phyloP scores from a whole-genome alignment of 495 filamentous ascomycete genomes.

The Amorphotheca resinae region DNA sequence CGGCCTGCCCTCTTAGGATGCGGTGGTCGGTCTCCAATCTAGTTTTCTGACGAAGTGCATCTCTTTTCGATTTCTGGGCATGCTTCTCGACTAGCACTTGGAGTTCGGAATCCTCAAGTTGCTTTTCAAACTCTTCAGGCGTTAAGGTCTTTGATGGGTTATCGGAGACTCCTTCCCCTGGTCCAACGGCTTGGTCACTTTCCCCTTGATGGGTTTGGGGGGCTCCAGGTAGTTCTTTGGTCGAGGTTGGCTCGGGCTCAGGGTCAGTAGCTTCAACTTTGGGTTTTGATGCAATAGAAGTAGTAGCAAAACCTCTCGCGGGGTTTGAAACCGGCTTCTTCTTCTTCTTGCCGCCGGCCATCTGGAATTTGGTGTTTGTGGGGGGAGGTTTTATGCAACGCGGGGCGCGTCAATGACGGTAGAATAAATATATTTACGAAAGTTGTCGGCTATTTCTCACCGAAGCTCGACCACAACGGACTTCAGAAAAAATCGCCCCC shows the following conservation, averaged over 20 bases:
- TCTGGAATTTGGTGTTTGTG: conserved; percentile 23
- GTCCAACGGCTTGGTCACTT: not conserved
- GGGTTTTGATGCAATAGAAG: conserved; percentile 71
- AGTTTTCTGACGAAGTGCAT: conserved; percentile 53
- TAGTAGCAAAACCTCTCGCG: conserved; percentile 83
- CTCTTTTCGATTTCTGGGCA: conserved; percentile 52
- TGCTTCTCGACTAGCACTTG: conserved; percentile 75
- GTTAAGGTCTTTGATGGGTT: conserved; percentile 38
- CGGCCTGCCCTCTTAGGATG: conserved; percentile 60
- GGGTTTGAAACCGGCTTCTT: conserved; percentile 77
- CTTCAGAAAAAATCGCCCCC: conserved; percentile 1
- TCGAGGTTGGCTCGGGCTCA: conserved; percentile 16
- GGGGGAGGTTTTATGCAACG: no score
- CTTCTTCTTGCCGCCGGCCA: conserved; percentile 80
- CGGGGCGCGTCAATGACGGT: not conserved
- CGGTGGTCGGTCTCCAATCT: conserved; percentile 71
- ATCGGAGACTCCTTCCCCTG: conserved; percentile 33
- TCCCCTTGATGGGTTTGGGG: conserved; percentile 2
- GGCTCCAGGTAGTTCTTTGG: not conserved
- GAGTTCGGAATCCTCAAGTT: conserved; percentile 70
- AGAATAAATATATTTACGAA: not conserved
- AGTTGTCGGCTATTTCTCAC: not conserved
- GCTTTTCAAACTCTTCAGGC: conserved; percentile 73
- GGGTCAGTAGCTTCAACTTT: conserved; percentile 42
- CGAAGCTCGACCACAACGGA: not conserved